These are phyloP conservation scores for Chlorella sp. DNA, from an alignment of 139 green algal genomes.

Conservation along the genomic window DNA sequence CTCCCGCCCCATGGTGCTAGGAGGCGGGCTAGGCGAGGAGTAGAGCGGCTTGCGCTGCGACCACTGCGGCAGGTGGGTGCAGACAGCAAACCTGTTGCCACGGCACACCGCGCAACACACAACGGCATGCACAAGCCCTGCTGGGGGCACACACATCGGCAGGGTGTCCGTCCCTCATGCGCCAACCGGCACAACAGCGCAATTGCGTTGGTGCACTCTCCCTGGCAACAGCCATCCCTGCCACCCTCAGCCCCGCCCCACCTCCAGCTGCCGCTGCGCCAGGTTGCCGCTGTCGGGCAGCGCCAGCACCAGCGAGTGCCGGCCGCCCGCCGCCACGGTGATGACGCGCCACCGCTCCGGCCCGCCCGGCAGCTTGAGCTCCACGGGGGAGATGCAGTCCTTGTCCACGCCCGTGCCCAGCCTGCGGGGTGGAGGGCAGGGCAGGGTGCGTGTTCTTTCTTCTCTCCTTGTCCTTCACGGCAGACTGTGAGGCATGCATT, in stretches of 20 bases:
- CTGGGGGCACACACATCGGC: too few species aligned
- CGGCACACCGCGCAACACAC: too few species aligned
- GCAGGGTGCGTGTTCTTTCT: background rate
- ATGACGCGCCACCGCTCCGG: constrained; percentile 75
- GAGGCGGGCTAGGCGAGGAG: background rate
- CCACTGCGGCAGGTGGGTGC: constrained; percentile 3
- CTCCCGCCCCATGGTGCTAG: constrained; percentile 10
- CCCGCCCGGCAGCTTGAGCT: constrained; percentile 68
- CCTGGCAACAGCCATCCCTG: too few species aligned
- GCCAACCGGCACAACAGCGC: too few species aligned
- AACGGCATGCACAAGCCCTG: too few species aligned
- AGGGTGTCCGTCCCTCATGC: too few species aligned
- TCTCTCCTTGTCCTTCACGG: too few species aligned
- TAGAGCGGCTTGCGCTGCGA: constrained; percentile 14
- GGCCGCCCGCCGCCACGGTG: constrained; percentile 57
- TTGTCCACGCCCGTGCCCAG: constrained; percentile 54
- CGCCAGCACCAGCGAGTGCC: constrained; percentile 76
- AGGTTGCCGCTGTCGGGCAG: constrained; percentile 59
- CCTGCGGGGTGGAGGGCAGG: constrained; percentile 1
- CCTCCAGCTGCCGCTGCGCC: constrained; percentile 13
- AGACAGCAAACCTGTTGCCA: too few species aligned
- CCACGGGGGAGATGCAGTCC: constrained; percentile 68
- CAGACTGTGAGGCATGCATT: too few species aligned
- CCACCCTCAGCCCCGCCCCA: background rate
- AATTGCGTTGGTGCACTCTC: too few species aligned